Evolutionary conservation across 352 stramenopile species (phyloP).

Genomic region (Plasmopara viticola): DNA sequence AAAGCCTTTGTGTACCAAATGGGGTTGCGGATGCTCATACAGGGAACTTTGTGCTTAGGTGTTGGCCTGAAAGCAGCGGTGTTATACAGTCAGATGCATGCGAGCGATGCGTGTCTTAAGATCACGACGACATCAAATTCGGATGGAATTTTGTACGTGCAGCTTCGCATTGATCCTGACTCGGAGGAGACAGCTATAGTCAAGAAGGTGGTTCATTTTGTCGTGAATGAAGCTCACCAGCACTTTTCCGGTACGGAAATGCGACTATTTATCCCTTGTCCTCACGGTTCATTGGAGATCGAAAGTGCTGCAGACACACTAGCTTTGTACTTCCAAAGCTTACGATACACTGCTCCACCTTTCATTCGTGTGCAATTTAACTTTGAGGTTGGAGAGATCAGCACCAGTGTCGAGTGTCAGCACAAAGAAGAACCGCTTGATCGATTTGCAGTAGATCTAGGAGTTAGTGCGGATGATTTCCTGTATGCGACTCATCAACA

Average conservation of each 20-base stretch:
- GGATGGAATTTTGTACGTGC: conserved; percentile 54
- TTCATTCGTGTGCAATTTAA: conserved; percentile 53
- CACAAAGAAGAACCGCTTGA: conserved; percentile 45
- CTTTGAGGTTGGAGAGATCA: conserved; percentile 39
- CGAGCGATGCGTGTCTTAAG: conserved; percentile 33
- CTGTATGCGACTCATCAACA: conserved; percentile 36
- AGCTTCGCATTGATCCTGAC: conserved; percentile 60
- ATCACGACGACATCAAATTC: conserved; percentile 60
- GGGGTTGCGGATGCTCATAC: background rate
- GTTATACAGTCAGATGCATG: conserved; percentile 62
- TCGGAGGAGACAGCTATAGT: conserved; percentile 56
- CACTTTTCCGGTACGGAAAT: conserved; percentile 79
- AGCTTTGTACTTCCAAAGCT: conserved; percentile 60
- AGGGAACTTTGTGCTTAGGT: conserved; percentile 23
- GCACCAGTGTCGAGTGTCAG: conserved; percentile 31
- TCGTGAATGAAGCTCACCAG: conserved; percentile 49
- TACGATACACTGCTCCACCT: conserved; percentile 49
- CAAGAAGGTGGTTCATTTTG: conserved; percentile 52
- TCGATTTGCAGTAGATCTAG: conserved; percentile 48
- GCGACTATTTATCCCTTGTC: conserved; percentile 50
- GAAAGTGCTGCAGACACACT: conserved; percentile 44
- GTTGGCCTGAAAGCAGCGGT: conserved; percentile 71
- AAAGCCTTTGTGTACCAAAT: background rate
- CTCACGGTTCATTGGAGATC: conserved; percentile 24
- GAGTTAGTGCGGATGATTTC: conserved; percentile 29